These are phyloP conservation scores for Wickerhamomyces bovis DNA, from an alignment of 805 yeast species.

Conservation along the genomic window DNA sequence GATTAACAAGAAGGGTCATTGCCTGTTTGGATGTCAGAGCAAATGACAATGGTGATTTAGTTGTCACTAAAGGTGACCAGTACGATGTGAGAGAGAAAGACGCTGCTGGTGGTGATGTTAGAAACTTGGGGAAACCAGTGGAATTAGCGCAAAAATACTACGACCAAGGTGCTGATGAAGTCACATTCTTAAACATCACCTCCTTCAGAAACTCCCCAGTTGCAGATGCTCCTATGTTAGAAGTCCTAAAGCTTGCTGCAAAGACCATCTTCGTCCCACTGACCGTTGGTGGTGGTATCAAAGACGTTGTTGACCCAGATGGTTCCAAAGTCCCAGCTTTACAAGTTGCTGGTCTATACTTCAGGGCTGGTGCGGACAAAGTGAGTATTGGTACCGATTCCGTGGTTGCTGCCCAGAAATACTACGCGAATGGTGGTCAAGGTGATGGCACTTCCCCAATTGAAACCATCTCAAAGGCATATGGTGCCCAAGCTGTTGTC, in stretches of 20 bases:
- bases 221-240: conserved; percentile 91
- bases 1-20: conserved; percentile 84
- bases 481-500: conserved; percentile 96
- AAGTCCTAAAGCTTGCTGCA: conserved; percentile 77
- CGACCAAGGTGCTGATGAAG: conserved; percentile 94
- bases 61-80: conserved; percentile 98
- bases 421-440: conserved; percentile 48
- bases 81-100: conserved; percentile 88
- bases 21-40: conserved; percentile 97
- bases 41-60: conserved; percentile 90
- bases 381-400: conserved; percentile 98
- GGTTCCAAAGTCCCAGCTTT: conserved; percentile 77
- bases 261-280: conserved; percentile 92
- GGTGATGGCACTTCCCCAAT: conserved; percentile 81
- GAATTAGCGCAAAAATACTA: conserved; percentile 88
- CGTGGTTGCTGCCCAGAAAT: conserved; percentile 83
- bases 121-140: conserved; percentile 96
- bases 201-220: conserved; percentile 93
- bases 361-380: conserved; percentile 96
- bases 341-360: conserved; percentile 86
- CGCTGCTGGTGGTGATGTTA: conserved; percentile 52
- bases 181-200: conserved; percentile 90
- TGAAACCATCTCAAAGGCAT: conserved; percentile 85
- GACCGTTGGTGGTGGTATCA: conserved; percentile 98
- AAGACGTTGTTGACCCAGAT: conserved; percentile 82